Conservation (phyloP, 768 basidiomycete genomes). For the Tulasnella calospora region DNA sequence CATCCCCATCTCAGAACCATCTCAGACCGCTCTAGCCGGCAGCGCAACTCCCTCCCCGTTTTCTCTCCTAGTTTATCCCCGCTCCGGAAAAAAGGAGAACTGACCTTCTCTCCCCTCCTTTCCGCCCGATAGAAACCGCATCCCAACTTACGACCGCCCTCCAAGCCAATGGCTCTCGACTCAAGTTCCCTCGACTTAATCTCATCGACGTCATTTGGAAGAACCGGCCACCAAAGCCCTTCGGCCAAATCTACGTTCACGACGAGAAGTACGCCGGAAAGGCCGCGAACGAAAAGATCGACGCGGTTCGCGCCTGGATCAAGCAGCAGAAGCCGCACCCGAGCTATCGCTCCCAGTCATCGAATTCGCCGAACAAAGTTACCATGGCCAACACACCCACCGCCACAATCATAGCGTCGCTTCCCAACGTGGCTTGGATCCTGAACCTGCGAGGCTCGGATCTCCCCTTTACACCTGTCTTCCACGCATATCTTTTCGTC, state of each 20-base stretch:
- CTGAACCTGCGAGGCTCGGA: slow-evolving; percentile 87
- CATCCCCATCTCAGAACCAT: not conserved
- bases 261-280: slow-evolving; percentile 61
- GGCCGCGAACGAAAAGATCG: slow-evolving; percentile 59
- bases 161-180: slow-evolving; percentile 50
- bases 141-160: slow-evolving; percentile 56
- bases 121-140: slow-evolving; percentile 49
- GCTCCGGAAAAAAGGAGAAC: not conserved
- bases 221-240: slow-evolving; percentile 66
- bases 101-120: not conserved
- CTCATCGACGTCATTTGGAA: slow-evolving; percentile 66
- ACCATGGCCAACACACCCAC: slow-evolving; percentile 25
- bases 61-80: slow-evolving; percentile 10
- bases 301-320: slow-evolving; percentile 67
- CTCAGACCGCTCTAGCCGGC: not conserved
- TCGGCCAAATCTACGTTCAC: slow-evolving; percentile 61
- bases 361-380: not conserved
- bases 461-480: slow-evolving; percentile 87
- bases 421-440: slow-evolving; percentile 76
- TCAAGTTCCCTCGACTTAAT: slow-evolving; percentile 79
- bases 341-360: slow-evolving; percentile 9
- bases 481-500: slow-evolving; percentile 81
- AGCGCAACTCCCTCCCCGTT: not conserved
- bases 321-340: slow-evolving; percentile 39
- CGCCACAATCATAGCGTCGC: slow-evolving; percentile 53